These are phyloP conservation scores for Benincasa hispida DNA, from an alignment of 306 rosid species.

Conservation along the genomic window DNA sequence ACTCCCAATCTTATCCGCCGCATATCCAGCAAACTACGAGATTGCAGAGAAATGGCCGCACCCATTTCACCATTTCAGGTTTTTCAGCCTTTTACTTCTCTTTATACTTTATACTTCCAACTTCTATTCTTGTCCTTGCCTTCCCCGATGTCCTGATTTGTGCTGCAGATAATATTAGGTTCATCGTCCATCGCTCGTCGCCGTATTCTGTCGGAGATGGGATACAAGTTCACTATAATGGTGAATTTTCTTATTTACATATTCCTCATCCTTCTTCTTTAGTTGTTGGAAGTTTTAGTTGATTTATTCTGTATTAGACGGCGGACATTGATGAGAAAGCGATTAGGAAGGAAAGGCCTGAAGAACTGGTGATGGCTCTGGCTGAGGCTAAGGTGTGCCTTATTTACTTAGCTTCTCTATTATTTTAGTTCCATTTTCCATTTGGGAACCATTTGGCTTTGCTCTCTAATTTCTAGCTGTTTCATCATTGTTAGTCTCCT, in stretches of 20 bases:
- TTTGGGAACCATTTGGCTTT: neutral
- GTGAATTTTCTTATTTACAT: slow-evolving; percentile 24
- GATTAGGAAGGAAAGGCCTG: slow-evolving; percentile 62
- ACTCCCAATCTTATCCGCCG: neutral
- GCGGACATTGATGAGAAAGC: slow-evolving; percentile 85
- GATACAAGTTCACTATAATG: slow-evolving; percentile 56
- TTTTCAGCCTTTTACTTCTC: neutral
- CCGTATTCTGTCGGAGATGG: slow-evolving; percentile 71
- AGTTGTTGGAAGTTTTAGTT: slow-evolving; percentile 11
- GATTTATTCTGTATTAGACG: slow-evolving; percentile 27
- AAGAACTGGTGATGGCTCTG: slow-evolving; percentile 64
- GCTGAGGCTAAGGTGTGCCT: slow-evolving; percentile 79
- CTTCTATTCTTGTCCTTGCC: neutral
- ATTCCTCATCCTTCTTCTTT: slow-evolving; percentile 1
- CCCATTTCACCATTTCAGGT: neutral
- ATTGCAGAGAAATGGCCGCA: slow-evolving; percentile 1
- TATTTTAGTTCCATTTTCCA: neutral
- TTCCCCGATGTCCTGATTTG: neutral
- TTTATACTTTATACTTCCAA: neutral
- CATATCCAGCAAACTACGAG: neutral
- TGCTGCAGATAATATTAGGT: slow-evolving; percentile 64
- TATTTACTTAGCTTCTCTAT: neutral
- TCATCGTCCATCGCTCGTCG: slow-evolving; percentile 82
- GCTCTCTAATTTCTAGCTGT: neutral
- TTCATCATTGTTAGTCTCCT: neutral